Conservation (phyloP, 129 eudicot genomes). For the Chrysanthemum lavandulifolium region DNA sequence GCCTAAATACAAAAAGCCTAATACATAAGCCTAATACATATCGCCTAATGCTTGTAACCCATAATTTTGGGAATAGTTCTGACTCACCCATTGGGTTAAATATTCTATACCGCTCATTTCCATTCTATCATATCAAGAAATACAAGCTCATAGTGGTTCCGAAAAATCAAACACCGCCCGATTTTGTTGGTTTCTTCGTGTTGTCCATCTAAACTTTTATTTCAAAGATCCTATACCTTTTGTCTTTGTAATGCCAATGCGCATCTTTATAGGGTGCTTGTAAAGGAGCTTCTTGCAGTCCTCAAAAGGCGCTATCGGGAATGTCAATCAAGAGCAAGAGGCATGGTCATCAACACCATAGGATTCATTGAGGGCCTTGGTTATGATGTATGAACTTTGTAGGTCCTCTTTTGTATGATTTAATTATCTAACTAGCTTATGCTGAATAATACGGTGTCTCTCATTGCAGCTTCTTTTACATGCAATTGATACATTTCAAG, state of each 20-base stretch:
- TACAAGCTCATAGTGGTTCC: not conserved
- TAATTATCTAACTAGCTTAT: not conserved
- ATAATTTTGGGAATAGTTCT: not conserved
- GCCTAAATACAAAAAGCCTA: too few species aligned
- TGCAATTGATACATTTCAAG: constrained; percentile 83
- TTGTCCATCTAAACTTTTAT: not conserved
- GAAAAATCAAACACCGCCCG: not conserved
- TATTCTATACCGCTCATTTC: not conserved
- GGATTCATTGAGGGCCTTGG: constrained; percentile 96
- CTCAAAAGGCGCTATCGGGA: constrained; percentile 88
- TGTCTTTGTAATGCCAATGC: constrained; percentile 63
- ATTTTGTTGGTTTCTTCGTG: not conserved
- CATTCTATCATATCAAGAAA: not conserved
- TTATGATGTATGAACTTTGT: constrained; percentile 62
- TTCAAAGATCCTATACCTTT: not conserved
- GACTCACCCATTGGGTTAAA: not conserved
- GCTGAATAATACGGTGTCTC: constrained; percentile 7
- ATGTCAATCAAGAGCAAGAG: constrained; percentile 90
- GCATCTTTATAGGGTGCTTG: constrained; percentile 83
- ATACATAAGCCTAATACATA: too few species aligned
- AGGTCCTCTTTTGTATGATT: not conserved
- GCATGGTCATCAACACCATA: constrained; percentile 99
- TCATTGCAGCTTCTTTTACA: constrained; percentile 79
- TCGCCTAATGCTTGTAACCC: too few species aligned
- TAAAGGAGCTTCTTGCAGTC: constrained; percentile 89